A percentile compares a stretch with the other conserved stretches of the same genome.
Evolutionary conservation across 768 basidiomycete species (phyloP).

Genomic region (Boletus vermiculosoides): DNA sequence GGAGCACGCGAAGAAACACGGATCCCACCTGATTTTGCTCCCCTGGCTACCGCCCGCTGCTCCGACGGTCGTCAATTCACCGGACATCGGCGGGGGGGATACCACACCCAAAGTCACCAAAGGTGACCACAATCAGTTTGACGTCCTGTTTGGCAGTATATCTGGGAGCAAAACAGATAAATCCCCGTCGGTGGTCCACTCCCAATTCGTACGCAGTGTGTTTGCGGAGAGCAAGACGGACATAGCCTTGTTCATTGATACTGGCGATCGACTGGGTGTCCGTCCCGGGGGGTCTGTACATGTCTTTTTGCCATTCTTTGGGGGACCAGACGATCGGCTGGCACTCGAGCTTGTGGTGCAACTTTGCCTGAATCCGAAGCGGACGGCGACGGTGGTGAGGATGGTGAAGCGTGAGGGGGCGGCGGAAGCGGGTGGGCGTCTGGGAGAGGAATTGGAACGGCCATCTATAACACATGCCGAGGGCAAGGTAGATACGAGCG

Average conservation of each 20-base stretch:
- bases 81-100: neutral
- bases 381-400: conserved; percentile 74
- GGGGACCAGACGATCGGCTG: conserved; percentile 89
- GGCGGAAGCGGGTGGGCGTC: neutral
- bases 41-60: conserved; percentile 67
- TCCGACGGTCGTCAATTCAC: neutral
- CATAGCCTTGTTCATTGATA: conserved; percentile 83
- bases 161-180: conserved; percentile 30
- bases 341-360: conserved; percentile 84
- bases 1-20: conserved; percentile 58
- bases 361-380: conserved; percentile 53
- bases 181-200: conserved; percentile 58
- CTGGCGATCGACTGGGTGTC: conserved; percentile 36
- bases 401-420: conserved; percentile 50
- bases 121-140: conserved; percentile 64
- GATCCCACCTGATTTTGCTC: conserved; percentile 73
- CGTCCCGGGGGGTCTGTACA: conserved; percentile 46
- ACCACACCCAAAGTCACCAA: conserved; percentile 12
- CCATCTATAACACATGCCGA: conserved; percentile 24
- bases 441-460: conserved; percentile 19
- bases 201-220: conserved; percentile 80
- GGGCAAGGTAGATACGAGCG: neutral
- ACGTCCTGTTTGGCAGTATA: conserved; percentile 50
- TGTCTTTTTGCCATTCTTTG: conserved; percentile 88
- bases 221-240: conserved; percentile 73